phyloP scores from a whole-genome alignment of 176 grass and related monocot genomes.

The Pharus latifolius region DNA sequence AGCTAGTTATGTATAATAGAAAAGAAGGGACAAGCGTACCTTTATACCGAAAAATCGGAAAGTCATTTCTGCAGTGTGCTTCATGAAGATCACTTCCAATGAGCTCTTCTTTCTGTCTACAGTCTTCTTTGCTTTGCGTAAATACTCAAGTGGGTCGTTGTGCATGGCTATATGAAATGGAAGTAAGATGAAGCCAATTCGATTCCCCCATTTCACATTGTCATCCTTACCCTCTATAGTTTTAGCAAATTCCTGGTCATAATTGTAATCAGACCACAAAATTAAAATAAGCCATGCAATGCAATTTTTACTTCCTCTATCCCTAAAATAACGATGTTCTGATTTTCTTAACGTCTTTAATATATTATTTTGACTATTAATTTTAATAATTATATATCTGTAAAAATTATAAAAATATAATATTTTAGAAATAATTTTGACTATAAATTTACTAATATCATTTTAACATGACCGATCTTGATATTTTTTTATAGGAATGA shows the following conservation, averaged over 20 bases:
- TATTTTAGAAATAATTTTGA: too few relatives aligned
- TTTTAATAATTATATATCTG: too few relatives aligned
- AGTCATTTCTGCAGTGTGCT: slow-evolving; percentile 1
- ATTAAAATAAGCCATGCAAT: neutral
- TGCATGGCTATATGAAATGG: slow-evolving; percentile 25
- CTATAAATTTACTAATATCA: too few relatives aligned
- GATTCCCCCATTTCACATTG: slow-evolving; percentile 42
- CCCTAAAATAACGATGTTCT: too few relatives aligned
- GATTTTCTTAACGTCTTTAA: too few relatives aligned
- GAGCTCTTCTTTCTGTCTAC: slow-evolving; percentile 61
- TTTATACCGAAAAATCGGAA: slow-evolving; percentile 42
- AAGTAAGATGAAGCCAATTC: slow-evolving; percentile 34
- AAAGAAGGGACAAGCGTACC: neutral
- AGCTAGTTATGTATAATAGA: neutral
- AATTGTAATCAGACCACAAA: neutral
- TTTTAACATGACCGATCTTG: too few relatives aligned
- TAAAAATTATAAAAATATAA: too few relatives aligned
- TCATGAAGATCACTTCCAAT: slow-evolving; percentile 26
- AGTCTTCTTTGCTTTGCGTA: slow-evolving; percentile 34
- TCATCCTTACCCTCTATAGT: slow-evolving; percentile 26
- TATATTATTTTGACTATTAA: too few relatives aligned
- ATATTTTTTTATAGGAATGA: too few relatives aligned
- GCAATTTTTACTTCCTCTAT: too few relatives aligned
- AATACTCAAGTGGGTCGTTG: slow-evolving; percentile 42
- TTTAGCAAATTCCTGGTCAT: slow-evolving; percentile 25